Evolutionary conservation across 352 stramenopile genomes (phyloP).

Genomic region (Phytophthora litchii): DNA sequence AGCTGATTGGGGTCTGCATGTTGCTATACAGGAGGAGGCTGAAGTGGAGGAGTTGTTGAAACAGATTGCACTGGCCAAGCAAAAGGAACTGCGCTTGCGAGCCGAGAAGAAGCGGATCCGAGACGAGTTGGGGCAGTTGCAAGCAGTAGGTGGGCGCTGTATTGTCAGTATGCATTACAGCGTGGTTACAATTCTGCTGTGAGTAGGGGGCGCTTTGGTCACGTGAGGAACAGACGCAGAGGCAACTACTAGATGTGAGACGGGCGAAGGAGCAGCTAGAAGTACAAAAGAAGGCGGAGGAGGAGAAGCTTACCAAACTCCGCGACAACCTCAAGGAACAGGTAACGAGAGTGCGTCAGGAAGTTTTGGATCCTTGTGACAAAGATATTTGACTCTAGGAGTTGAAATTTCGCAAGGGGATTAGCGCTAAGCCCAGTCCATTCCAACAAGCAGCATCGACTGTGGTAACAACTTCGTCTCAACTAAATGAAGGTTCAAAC

Average conservation of each 20-base stretch:
- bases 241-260: constrained; percentile 48
- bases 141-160: constrained; percentile 31
- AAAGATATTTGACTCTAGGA: constrained; percentile 25
- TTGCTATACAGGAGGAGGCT: constrained; percentile 28
- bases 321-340: constrained; percentile 41
- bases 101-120: constrained; percentile 74
- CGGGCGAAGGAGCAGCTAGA: constrained; percentile 37
- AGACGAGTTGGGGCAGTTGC: constrained; percentile 51
- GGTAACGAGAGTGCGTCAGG: constrained; percentile 4
- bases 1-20: background rate
- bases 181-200: background rate
- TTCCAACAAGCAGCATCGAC: constrained; percentile 36
- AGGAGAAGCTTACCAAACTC: constrained; percentile 37
- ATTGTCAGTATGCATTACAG: background rate
- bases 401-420: constrained; percentile 34
- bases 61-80: constrained; percentile 59
- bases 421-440: constrained; percentile 13
- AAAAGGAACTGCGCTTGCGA: constrained; percentile 66
- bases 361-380: constrained; percentile 5
- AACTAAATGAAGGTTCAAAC: background rate
- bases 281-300: constrained; percentile 37
- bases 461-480: constrained; percentile 10
- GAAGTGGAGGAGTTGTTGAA: constrained; percentile 66
- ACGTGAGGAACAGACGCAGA: constrained; percentile 49
- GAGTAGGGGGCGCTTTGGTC: constrained; percentile 50